These are phyloP conservation scores for Phaeodactylum tricornutum DNA, from an alignment of 108 stramenopile species.

Conservation along the genomic window DNA sequence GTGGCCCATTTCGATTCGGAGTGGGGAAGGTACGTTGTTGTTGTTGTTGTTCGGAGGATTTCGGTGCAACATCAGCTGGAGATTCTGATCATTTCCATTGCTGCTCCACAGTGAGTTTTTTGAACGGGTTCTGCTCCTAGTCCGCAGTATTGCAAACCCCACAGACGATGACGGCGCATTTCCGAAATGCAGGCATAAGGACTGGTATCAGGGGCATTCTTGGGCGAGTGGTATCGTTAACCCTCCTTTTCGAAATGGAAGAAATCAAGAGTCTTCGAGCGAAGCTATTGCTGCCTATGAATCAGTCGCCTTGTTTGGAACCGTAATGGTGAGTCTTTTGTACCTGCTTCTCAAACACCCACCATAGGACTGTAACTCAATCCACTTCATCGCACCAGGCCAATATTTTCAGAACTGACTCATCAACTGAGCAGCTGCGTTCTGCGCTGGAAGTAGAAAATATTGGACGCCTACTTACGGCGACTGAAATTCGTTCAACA, in stretches of 20 bases:
- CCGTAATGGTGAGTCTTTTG: constrained; percentile 54
- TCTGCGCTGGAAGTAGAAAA: neutral
- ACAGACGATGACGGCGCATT: constrained; percentile 69
- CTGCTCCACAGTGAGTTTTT: too few relatives aligned
- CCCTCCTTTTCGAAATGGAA: constrained; percentile 79
- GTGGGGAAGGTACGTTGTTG: constrained; percentile 83
- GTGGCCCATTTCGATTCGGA: constrained; percentile 69
- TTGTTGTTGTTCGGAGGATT: too few relatives aligned
- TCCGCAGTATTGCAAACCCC: constrained; percentile 89
- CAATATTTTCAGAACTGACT: neutral
- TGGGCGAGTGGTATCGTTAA: constrained; percentile 87
- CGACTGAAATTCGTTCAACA: constrained; percentile 78
- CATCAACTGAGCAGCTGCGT: neutral
- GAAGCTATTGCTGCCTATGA: constrained; percentile 94
- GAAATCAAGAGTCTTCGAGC: constrained; percentile 89
- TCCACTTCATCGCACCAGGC: neutral
- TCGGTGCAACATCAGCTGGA: too few relatives aligned
- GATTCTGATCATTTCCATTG: too few relatives aligned
- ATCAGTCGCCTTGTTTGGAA: constrained; percentile 80
- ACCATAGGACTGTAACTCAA: constrained; percentile 10
- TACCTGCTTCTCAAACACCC: neutral
- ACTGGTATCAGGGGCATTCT: constrained; percentile 76
- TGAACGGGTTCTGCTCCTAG: constrained; percentile 67
- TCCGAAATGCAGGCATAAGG: constrained; percentile 79
- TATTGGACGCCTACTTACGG: constrained; percentile 55